phyloP scores from a whole-genome alignment of 768 basidiomycete genomes.

The Collybia mongolica region DNA sequence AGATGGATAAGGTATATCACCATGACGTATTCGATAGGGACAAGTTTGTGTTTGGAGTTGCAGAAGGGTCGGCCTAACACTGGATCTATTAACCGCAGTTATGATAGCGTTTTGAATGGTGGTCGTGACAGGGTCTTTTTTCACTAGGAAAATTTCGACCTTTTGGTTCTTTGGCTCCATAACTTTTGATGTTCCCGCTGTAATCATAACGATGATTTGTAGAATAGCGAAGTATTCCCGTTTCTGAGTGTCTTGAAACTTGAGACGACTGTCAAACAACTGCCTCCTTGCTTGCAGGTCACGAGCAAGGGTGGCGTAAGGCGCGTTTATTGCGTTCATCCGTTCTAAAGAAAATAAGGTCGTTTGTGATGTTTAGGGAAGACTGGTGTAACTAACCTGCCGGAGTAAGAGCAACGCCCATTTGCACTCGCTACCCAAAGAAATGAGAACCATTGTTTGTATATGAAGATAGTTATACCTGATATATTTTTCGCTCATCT shows the following conservation, averaged over 20 bases:
- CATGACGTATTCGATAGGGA: constrained; percentile 47
- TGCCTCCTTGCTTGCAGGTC: background rate
- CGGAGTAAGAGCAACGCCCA: constrained; percentile 48
- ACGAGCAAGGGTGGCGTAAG: constrained; percentile 41
- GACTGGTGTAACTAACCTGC: constrained; percentile 31
- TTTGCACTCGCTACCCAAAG: constrained; percentile 42
- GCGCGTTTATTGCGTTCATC: constrained; percentile 47
- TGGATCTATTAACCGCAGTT: constrained; percentile 15
- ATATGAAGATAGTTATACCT: constrained; percentile 26
- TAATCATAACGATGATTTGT: too few relatives aligned
- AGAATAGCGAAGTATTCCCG: too few relatives aligned
- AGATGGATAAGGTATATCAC: constrained; percentile 38
- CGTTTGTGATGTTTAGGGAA: background rate
- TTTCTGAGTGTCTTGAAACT: too few relatives aligned
- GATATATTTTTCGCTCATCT: constrained; percentile 69
- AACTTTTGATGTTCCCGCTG: constrained; percentile 1
- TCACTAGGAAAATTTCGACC: constrained; percentile 23
- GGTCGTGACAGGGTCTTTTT: constrained; percentile 3
- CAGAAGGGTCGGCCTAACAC: constrained; percentile 11
- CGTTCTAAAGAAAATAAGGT: constrained; percentile 35
- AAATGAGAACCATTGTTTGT: background rate
- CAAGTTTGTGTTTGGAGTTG: constrained; percentile 23
- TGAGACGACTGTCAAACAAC: too few relatives aligned
- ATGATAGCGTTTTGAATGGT: background rate
- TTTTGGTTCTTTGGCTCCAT: constrained; percentile 17